phyloP scores from a whole-genome alignment of 2,329 filamentous ascomycete genomes.

The Verticillium klebahnii region DNA sequence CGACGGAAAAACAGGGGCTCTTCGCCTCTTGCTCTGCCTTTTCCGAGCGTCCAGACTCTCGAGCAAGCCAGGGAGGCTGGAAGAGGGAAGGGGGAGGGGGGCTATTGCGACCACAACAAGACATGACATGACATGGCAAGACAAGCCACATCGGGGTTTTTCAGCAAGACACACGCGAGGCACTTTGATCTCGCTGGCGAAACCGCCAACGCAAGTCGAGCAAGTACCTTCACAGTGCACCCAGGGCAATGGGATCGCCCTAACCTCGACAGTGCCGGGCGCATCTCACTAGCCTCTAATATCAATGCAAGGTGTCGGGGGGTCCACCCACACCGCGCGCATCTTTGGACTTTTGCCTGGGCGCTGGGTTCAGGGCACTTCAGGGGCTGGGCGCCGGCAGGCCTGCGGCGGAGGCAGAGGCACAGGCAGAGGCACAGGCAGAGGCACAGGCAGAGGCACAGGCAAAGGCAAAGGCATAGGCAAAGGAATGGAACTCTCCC shows the following conservation, averaged over 20 bases:
- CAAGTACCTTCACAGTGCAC: slow-evolving; percentile 8
- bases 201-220: not conserved
- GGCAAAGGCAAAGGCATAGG: not conserved
- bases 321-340: not conserved
- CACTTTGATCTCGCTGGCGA: not conserved
- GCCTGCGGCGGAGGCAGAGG: not conserved
- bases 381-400: not conserved
- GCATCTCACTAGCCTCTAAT: slow-evolving; percentile 10
- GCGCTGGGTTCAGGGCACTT: slow-evolving; percentile 10
- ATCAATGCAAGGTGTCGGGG: not conserved
- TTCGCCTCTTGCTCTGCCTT: not conserved
- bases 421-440: not conserved
- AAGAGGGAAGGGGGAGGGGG: not conserved
- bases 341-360: slow-evolving; percentile 2
- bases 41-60: not conserved
- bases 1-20: not conserved
- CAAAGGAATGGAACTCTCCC: not conserved
- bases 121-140: not conserved
- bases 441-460: not conserved
- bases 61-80: not conserved
- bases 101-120: not conserved
- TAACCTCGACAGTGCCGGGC: slow-evolving; percentile 13
- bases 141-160: not conserved
- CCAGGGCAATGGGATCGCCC: slow-evolving; percentile 13
- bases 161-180: not conserved